phyloP scores from a whole-genome alignment of 2,329 filamentous ascomycete genomes.

The Verticillium nonalfalfae region DNA sequence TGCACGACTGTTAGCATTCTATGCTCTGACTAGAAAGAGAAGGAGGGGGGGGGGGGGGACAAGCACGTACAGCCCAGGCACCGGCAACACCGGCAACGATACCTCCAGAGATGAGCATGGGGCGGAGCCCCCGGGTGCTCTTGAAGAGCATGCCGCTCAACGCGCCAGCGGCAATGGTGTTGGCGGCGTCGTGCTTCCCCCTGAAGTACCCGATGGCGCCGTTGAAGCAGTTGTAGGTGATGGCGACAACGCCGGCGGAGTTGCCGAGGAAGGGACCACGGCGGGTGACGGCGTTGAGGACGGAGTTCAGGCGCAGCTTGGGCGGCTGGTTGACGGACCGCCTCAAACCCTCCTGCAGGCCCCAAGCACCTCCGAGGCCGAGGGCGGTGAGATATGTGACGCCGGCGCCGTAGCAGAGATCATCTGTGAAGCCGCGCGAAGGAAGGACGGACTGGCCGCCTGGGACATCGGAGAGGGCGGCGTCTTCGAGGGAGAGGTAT shows the following conservation, averaged over 20 bases:
- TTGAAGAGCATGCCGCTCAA: conserved; percentile 95
- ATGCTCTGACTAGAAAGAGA: not conserved
- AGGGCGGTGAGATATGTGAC: conserved; percentile 89
- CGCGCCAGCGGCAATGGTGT: conserved; percentile 79
- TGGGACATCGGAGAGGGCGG: conserved; percentile 77
- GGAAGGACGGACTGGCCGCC: conserved; percentile 83
- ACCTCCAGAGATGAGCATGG: conserved; percentile 90
- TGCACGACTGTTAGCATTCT: conserved; percentile 7
- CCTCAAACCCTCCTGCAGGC: conserved; percentile 80
- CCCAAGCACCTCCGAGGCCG: conserved; percentile 83
- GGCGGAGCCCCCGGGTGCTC: conserved; percentile 81
- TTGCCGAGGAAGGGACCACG: conserved; percentile 94
- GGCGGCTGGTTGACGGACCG: conserved; percentile 73
- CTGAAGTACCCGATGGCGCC: conserved; percentile 72
- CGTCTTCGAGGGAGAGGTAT: conserved; percentile 92
- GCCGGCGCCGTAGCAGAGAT: conserved; percentile 95
- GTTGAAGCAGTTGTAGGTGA: conserved; percentile 93
- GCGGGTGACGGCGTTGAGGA: conserved; percentile 89
- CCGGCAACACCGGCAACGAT: conserved; percentile 83
- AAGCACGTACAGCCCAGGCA: conserved; percentile 74
- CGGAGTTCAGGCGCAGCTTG: conserved; percentile 87
- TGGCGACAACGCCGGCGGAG: conserved; percentile 89
- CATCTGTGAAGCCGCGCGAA: conserved; percentile 94
- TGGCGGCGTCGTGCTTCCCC: conserved; percentile 83
- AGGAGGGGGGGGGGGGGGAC: not conserved